A percentile compares a stretch with the other conserved stretches of the same genome.
Evolutionary conservation across 2,329 filamentous ascomycete species (phyloP).

Genomic region (Plectosphaerella cucumerina): DNA sequence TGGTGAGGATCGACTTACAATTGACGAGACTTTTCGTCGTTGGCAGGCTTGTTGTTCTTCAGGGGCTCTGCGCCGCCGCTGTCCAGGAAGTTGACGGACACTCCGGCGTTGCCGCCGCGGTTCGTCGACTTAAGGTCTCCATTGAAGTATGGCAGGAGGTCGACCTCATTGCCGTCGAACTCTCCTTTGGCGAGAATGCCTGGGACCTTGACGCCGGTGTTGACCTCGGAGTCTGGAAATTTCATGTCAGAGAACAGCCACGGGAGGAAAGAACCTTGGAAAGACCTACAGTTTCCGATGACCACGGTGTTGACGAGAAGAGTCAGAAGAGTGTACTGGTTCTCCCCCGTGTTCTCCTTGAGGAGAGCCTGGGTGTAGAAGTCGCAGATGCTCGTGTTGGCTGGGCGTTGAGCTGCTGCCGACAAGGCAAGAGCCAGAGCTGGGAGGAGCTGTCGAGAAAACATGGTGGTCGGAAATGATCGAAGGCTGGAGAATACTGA

Average conservation of each 20-base stretch:
- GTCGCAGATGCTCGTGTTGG: constrained; percentile 53
- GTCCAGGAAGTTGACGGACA: constrained; percentile 57
- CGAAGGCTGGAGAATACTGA: too few species aligned
- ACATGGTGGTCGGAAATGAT: too few species aligned
- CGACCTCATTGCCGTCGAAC: constrained; percentile 46
- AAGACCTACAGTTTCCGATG: constrained; percentile 52
- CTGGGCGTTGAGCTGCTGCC: constrained; percentile 39
- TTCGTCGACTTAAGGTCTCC: constrained; percentile 52
- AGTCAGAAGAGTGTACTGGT: constrained; percentile 52
- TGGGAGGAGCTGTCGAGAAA: too few species aligned
- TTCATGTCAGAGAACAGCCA: not conserved
- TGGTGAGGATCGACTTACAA: constrained; percentile 36
- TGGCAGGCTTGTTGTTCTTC: constrained; percentile 50
- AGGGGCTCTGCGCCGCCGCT: constrained; percentile 52
- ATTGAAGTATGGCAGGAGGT: constrained; percentile 57
- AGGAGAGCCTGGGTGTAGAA: constrained; percentile 59
- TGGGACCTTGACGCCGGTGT: constrained; percentile 47
- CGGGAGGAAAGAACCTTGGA: not conserved
- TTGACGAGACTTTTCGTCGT: constrained; percentile 46
- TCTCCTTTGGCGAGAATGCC: constrained; percentile 51
- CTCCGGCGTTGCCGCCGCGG: constrained; percentile 36
- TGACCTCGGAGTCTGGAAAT: constrained; percentile 43
- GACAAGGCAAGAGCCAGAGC: constrained; percentile 19
- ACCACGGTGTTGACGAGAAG: constrained; percentile 59
- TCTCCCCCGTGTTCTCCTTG: constrained; percentile 53